Conservation (phyloP, 352 stramenopile genomes). For the Peronospora tabacina region DNA sequence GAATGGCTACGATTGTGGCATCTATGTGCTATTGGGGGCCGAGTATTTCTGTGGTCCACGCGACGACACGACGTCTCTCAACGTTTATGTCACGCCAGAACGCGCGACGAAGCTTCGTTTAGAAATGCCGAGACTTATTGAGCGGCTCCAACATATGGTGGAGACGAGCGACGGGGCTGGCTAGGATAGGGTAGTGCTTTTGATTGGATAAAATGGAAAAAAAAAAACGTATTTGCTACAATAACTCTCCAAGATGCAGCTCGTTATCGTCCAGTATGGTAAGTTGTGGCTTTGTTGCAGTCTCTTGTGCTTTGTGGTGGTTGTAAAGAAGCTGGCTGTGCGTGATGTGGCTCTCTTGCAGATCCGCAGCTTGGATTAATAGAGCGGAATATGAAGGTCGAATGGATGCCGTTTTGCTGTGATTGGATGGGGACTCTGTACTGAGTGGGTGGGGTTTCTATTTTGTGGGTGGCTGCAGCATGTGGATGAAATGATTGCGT, state of each 20-base stretch:
- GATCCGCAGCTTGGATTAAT: slow-evolving; percentile 64
- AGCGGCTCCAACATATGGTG: slow-evolving; percentile 17
- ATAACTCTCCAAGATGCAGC: slow-evolving; percentile 32
- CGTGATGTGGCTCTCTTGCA: slow-evolving; percentile 11
- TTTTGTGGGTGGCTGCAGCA: slow-evolving; percentile 24
- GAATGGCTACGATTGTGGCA: slow-evolving; percentile 77
- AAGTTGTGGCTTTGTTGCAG: too few species aligned
- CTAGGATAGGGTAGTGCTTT: background rate
- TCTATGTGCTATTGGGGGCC: slow-evolving; percentile 65
- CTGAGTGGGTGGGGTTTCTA: background rate
- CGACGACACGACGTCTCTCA: slow-evolving; percentile 11
- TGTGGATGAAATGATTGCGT: slow-evolving; percentile 54
- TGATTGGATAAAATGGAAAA: slow-evolving; percentile 19
- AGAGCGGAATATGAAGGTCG: slow-evolving; percentile 60
- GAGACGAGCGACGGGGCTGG: background rate
- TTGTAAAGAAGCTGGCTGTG: too few species aligned
- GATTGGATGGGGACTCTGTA: background rate
- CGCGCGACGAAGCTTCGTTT: slow-evolving; percentile 40
- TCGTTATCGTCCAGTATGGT: slow-evolving; percentile 81
- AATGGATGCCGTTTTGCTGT: background rate
- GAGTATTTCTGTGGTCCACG: slow-evolving; percentile 46
- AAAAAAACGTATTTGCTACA: background rate
- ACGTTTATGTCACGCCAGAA: slow-evolving; percentile 41
- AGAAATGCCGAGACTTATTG: slow-evolving; percentile 41
- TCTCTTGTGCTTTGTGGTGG: too few species aligned